phyloP scores from a whole-genome alignment of 345 rosid species.

The Limnanthes douglasii region DNA sequence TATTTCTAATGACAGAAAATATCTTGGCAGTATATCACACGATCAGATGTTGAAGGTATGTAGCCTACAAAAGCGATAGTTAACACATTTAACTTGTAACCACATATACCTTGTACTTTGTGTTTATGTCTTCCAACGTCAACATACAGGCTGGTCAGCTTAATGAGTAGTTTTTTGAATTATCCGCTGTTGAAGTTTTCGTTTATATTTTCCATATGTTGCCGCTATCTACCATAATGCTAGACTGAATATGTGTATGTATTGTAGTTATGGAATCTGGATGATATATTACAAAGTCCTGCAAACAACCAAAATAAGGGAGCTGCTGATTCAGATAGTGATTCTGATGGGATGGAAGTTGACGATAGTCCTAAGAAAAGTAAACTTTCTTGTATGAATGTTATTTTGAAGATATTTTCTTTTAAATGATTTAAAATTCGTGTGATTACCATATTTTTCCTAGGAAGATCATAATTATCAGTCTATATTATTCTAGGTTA shows the following conservation, averaged over 20 bases:
- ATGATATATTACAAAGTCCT: slow-evolving; percentile 44
- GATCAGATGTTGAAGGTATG: slow-evolving; percentile 74
- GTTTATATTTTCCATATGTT: background rate
- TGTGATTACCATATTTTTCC: background rate
- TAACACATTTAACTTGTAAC: too few species aligned
- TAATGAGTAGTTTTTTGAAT: slow-evolving; percentile 1
- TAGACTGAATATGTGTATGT: background rate
- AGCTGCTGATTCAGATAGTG: slow-evolving; percentile 32
- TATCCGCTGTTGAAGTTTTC: background rate
- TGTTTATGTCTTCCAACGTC: background rate
- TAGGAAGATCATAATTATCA: background rate
- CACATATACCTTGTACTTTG: slow-evolving; percentile 7
- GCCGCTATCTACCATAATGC: background rate
- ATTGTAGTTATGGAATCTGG: slow-evolving; percentile 75
- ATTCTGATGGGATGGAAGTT: slow-evolving; percentile 62
- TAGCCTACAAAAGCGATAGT: too few species aligned
- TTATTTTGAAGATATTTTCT: background rate
- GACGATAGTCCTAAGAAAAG: slow-evolving; percentile 22
- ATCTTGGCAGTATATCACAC: slow-evolving; percentile 80
- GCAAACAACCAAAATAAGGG: slow-evolving; percentile 17
- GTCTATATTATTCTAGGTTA: background rate
- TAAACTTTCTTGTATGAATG: background rate
- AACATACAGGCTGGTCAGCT: background rate
- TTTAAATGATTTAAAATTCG: background rate
- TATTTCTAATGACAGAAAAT: slow-evolving; percentile 73